These are phyloP conservation scores for Aspergillus sp. DNA, from an alignment of 2,329 filamentous ascomycete genomes.

Conservation along the genomic window DNA sequence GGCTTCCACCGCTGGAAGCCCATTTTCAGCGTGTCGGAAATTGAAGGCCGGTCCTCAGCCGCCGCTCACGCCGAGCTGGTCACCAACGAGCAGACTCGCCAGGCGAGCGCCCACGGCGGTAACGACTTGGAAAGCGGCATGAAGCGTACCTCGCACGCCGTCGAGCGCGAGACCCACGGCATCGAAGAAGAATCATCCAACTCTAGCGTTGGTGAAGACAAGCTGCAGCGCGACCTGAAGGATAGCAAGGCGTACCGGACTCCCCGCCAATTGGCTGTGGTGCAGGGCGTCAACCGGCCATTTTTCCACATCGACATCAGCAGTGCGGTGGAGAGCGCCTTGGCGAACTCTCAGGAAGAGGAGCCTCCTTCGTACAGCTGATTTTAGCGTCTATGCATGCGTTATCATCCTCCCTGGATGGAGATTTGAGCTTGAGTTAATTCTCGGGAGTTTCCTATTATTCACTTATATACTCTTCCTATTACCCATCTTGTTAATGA, in stretches of 20 bases:
- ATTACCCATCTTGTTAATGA: neutral
- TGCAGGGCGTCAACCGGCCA: slow-evolving; percentile 84
- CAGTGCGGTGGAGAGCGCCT: slow-evolving; percentile 81
- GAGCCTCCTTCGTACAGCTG: slow-evolving; percentile 3
- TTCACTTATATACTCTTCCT: neutral
- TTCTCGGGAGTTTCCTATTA: neutral
- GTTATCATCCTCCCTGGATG: neutral
- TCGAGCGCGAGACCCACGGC: slow-evolving; percentile 31
- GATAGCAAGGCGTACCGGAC: slow-evolving; percentile 49
- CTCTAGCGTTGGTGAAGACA: slow-evolving; percentile 32
- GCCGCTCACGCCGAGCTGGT: slow-evolving; percentile 66
- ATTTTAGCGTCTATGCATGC: neutral
- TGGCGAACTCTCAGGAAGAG: slow-evolving; percentile 67
- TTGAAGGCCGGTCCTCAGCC: slow-evolving; percentile 70
- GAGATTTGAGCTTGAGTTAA: neutral
- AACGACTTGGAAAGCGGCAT: slow-evolving; percentile 33
- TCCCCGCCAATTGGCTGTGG: slow-evolving; percentile 56
- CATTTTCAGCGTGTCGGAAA: slow-evolving; percentile 91
- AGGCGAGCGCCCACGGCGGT: slow-evolving; percentile 17
- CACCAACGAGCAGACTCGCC: slow-evolving; percentile 55
- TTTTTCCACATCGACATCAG: slow-evolving; percentile 94
- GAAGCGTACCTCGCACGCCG: slow-evolving; percentile 29
- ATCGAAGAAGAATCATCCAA: slow-evolving; percentile 32
- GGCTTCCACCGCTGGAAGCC: slow-evolving; percentile 76
- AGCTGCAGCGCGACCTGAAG: slow-evolving; percentile 47